phyloP scores from a whole-genome alignment of 225 moss, liverwort and hornwort species.

The Rhytidiadelphus loreus region DNA sequence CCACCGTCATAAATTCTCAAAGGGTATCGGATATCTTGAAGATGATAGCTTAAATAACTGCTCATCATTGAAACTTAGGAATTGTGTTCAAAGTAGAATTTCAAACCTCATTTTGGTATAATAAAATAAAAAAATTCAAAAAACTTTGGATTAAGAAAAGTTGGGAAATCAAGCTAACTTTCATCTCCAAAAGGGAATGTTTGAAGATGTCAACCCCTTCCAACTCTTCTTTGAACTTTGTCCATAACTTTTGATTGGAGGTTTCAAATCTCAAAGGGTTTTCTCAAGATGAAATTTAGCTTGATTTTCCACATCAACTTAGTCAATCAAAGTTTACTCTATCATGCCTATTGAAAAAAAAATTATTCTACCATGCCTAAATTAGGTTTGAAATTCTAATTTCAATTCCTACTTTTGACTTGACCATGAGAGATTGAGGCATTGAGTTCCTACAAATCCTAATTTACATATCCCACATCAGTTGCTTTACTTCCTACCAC shows the following conservation, averaged over 20 bases:
- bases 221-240: too few species aligned
- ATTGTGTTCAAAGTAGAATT: neutral
- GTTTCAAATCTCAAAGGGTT: accelerated
- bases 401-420: neutral
- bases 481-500: neutral
- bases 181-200: neutral
- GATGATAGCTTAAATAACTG: neutral
- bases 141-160: neutral
- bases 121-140: neutral
- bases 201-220: too few species aligned
- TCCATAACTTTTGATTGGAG: neutral
- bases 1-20: neutral
- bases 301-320: accelerated
- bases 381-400: neutral
- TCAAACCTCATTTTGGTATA: neutral
- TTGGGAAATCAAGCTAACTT: accelerated
- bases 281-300: neutral
- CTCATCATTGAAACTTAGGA: neutral
- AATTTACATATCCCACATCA: neutral
- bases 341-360: too few species aligned
- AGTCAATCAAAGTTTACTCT: neutral
- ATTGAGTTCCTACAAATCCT: neutral
- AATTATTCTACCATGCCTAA: neutral
- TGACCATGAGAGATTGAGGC: accelerated
- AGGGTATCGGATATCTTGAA: neutral